Evolutionary conservation across 2,329 filamentous ascomycete species (phyloP), one percentile per base, ranked within the genome.

Genomic region (Ampelomyces quisqualis): DNA sequence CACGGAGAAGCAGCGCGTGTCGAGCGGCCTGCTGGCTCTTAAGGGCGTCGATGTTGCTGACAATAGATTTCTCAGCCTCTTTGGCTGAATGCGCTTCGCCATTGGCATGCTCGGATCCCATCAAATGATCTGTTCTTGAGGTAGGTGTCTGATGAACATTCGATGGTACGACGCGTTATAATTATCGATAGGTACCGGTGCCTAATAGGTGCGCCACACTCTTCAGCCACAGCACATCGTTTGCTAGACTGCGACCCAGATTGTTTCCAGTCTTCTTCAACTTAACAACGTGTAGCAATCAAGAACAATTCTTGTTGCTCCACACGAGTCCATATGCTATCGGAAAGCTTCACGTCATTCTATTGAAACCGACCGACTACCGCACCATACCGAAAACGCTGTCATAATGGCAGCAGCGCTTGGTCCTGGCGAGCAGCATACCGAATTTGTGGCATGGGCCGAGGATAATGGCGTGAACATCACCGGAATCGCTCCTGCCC

Each of bases 381-480:
- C n/a, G n/a, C n/a, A n/a, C n/a, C n/a, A 5, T 11, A 14, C n/a
- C 7, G 10, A 26, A 23, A 24, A n/a, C 10, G n/a, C 21, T 7
- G 15, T 24, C 20, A 45, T 26, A 32, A 65, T 65, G 61, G 48
- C 58, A 10, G 49, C 58, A n/a, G 62, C 60, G 17, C 51, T 67
- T 3, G 56, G 63, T 38, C 62, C 65, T 4, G 58, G 58, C 15
- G 59, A 71, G 49, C 61, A 70, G 38, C 71, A 74, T 56, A 69
- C 78, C 18, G 69, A 73, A 7, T 86, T 94, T 45, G 73, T 84
- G 2, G 58, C 75, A 44, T 95, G 89, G 87, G 84, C 85, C 2
- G 64, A 74, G 29, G 67, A 70, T 1, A 76, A 81, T 42, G 86
- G 86, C 10, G 77, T 94, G 19, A 68, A 76, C 23, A 78, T 89